These are phyloP conservation scores for Trichoderma parareesei DNA, from an alignment of 495 filamentous ascomycete species.

Conservation along the genomic window DNA sequence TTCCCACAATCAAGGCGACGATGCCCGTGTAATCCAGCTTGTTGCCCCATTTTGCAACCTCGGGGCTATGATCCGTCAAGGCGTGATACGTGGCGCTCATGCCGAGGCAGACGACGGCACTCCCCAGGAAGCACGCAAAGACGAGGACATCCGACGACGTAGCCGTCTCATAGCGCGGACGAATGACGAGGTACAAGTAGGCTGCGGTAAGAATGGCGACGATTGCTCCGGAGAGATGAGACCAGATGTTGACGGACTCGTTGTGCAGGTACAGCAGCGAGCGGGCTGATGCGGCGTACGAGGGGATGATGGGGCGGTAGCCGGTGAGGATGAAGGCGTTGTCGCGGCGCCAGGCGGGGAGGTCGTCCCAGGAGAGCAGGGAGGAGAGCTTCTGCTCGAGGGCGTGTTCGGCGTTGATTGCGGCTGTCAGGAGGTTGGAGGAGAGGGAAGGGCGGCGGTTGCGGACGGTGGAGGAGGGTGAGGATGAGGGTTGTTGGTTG, in stretches of 20 bases:
- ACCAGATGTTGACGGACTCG: slow-evolving; percentile 39
- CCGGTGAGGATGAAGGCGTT: slow-evolving; percentile 66
- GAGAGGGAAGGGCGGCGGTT: slow-evolving; percentile 3
- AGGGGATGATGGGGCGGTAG: slow-evolving; percentile 60
- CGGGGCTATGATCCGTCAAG: slow-evolving; percentile 34
- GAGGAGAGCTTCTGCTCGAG: slow-evolving; percentile 16
- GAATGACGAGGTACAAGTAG: slow-evolving; percentile 32
- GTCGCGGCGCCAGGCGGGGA: slow-evolving; percentile 29
- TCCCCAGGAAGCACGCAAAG: slow-evolving; percentile 71
- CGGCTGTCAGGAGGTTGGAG: slow-evolving; percentile 8
- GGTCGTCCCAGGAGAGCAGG: slow-evolving; percentile 26
- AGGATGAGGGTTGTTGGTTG: neutral
- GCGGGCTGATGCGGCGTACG: slow-evolving; percentile 51
- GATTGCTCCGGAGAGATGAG: slow-evolving; percentile 30
- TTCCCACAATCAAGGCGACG: slow-evolving; percentile 79
- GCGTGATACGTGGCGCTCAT: slow-evolving; percentile 69
- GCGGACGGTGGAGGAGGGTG: slow-evolving; percentile 3
- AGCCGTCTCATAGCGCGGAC: slow-evolving; percentile 60
- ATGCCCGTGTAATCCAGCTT: slow-evolving; percentile 88
- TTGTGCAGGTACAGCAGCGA: slow-evolving; percentile 51
- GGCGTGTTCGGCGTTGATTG: slow-evolving; percentile 20
- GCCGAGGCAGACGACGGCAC: slow-evolving; percentile 67
- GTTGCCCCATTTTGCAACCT: slow-evolving; percentile 40
- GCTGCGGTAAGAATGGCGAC: slow-evolving; percentile 24
- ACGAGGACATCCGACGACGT: slow-evolving; percentile 56